These are phyloP conservation scores for Medicago ruthenica DNA, from an alignment of 306 rosid species.

Conservation along the genomic window DNA sequence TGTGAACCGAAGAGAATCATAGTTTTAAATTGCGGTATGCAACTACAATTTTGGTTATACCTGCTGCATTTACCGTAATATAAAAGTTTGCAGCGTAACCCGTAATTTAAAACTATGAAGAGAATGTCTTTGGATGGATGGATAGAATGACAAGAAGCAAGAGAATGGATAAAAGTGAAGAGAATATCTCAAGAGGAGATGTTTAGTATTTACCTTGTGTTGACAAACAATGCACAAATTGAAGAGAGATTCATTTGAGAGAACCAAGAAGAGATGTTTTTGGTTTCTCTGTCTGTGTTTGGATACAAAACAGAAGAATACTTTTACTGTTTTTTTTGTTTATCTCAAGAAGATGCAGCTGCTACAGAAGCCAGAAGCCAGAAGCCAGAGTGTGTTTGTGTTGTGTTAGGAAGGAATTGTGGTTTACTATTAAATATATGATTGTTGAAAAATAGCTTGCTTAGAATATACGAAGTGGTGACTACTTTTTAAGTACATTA, in stretches of 20 bases:
- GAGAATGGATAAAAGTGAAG: no score
- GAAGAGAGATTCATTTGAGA: constrained; percentile 54
- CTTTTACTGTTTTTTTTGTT: constrained; percentile 42
- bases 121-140: constrained; percentile 36
- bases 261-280: constrained; percentile 62
- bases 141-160: constrained; percentile 29
- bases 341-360: constrained; percentile 45
- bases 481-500: constrained; percentile 47
- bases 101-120: constrained; percentile 5
- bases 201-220: constrained; percentile 36
- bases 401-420: constrained; percentile 37
- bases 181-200: no score
- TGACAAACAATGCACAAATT: constrained; percentile 28
- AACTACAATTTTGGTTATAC: neutral
- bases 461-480: constrained; percentile 44
- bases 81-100: neutral
- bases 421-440: constrained; percentile 46
- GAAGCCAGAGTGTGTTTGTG: constrained; percentile 32
- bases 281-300: constrained; percentile 43
- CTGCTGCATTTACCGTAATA: neutral
- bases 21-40: neutral
- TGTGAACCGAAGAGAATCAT: neutral
- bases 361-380: constrained; percentile 21
- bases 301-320: constrained; percentile 47
- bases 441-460: constrained; percentile 44